These are phyloP conservation scores for Trifolium repens DNA, from an alignment of 306 rosid genomes.

Conservation along the genomic window DNA sequence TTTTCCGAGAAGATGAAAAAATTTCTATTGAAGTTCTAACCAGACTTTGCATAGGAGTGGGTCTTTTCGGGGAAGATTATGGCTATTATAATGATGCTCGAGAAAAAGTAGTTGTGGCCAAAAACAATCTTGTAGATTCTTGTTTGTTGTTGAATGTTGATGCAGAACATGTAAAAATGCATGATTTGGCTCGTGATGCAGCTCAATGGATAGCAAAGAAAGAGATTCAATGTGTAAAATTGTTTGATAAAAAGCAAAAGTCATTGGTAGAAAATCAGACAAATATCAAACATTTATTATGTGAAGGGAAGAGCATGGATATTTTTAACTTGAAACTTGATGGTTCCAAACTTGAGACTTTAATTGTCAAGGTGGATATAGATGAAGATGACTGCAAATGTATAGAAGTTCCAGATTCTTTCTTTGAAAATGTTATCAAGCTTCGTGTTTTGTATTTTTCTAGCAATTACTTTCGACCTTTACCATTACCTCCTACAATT, in stretches of 20 bases:
- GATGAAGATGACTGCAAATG: rapidly evolving
- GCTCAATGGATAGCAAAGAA: background rate
- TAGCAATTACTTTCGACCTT: background rate
- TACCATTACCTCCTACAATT: background rate
- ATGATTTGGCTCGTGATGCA: slow-evolving; percentile 16
- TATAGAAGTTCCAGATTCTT: background rate
- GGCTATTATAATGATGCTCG: background rate
- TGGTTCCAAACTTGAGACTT: slow-evolving; percentile 16
- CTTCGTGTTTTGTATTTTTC: slow-evolving; percentile 11
- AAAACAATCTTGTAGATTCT: slow-evolving; percentile 13
- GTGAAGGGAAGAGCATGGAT: background rate
- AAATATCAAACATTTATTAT: background rate
- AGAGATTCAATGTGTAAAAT: background rate
- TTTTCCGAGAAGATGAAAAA: background rate
- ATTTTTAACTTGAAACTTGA: background rate
- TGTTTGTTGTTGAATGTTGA: background rate
- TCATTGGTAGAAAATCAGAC: background rate
- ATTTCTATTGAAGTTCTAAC: background rate
- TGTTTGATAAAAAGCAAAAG: no score
- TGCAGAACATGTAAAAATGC: background rate
- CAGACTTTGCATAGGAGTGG: background rate
- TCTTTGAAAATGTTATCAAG: background rate
- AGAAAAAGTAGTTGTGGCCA: background rate
- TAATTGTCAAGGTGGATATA: background rate
- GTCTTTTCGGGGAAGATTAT: background rate